Evolutionary conservation across 495 filamentous ascomycete species (phyloP), one percentile per base, ranked within the genome.

Genomic region (Penicillium longicatenatum): DNA sequence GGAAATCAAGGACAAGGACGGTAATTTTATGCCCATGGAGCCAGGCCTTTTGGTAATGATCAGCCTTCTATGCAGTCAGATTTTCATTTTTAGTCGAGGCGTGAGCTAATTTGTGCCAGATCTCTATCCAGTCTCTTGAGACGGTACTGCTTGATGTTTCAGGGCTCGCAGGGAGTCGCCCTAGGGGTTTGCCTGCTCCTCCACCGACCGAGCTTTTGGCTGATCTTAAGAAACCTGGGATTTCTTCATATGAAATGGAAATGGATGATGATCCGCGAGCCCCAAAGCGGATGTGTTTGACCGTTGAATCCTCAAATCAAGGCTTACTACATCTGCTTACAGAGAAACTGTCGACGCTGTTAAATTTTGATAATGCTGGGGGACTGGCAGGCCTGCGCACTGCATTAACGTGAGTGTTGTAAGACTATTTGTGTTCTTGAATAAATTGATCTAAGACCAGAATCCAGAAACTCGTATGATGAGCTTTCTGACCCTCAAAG

Each of bases 341-440:
- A 29, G 10, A 37, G 19, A 51, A 17, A 10, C 30, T 52, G 2
- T 52, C 35, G 33, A 14, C 14, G 6, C 11, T 52, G 12, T 17
- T 42, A 29, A 42, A 42, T 8, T 52, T 11, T 6, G 37, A 39
- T 16, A n/a, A n/a, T 14, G 11, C 2, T 7, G 20, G n/a, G 44
- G 62, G 51, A 9, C 33, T 79, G 44, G 48, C 64, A 42, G 64
- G 63, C 19, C 26, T 79, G 26, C 58, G 42, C 26, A n/a, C 48
- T 53, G 60, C 64, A 14, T 46, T 73, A 4, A 62, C 63, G 75
- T 78, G 59, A 69, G 72, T 75, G 24, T 30, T 21, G 14, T 21
- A 22, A 45, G 1, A 10, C 2, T 5, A 17, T 46, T 22, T 16
- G 5, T 16, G 12, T 24, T 26, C 11, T 43, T 21, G 37, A 21